Evolutionary conservation across 805 yeast genomes (phyloP).

Genomic region (Limtongozyma cylindracea): DNA sequence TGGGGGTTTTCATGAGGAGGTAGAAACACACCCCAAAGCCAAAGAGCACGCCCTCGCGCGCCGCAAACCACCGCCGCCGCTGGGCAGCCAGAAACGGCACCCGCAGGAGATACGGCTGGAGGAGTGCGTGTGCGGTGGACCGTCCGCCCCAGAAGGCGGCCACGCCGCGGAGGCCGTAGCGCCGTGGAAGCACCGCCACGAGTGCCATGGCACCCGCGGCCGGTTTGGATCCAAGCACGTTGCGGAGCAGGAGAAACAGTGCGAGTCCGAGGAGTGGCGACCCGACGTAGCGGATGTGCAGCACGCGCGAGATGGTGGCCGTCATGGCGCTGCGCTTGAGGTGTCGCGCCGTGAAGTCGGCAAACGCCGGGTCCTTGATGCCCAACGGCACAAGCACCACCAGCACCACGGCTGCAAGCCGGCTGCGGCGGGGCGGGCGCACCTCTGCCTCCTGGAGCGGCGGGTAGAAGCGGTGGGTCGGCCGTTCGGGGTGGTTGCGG

Average conservation of each 20-base stretch:
- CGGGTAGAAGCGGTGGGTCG: conserved; percentile 3
- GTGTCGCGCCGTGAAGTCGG: conserved; percentile 4
- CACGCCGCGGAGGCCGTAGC: conserved; percentile 10
- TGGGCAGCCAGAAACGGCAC: conserved; percentile 17
- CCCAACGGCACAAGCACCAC: not conserved
- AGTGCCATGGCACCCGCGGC: conserved; percentile 12
- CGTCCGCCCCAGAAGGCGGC: conserved; percentile 20
- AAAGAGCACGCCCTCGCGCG: conserved; percentile 27
- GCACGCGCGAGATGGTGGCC: conserved; percentile 8
- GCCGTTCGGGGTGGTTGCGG: conserved; percentile 6
- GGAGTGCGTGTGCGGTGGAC: conserved; percentile 16
- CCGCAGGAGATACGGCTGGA: conserved; percentile 22
- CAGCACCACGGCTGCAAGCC: not conserved
- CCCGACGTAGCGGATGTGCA: conserved; percentile 10
- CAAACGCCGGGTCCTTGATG: conserved; percentile 3
- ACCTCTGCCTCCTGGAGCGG: conserved; percentile 1
- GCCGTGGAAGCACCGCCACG: conserved; percentile 10
- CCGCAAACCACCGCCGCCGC: conserved; percentile 19
- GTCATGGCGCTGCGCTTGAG: conserved; percentile 5
- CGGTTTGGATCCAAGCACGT: conserved; percentile 18
- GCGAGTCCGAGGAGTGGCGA: conserved; percentile 13
- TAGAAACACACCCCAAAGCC: conserved; percentile 28
- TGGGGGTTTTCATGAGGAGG: conserved; percentile 15
- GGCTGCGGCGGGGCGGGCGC: not conserved
- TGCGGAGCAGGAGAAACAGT: conserved; percentile 17